Base-by-base conservation (phyloP, 2,329 filamentous ascomycete species). In the Colletotrichum aenigma region DNA sequence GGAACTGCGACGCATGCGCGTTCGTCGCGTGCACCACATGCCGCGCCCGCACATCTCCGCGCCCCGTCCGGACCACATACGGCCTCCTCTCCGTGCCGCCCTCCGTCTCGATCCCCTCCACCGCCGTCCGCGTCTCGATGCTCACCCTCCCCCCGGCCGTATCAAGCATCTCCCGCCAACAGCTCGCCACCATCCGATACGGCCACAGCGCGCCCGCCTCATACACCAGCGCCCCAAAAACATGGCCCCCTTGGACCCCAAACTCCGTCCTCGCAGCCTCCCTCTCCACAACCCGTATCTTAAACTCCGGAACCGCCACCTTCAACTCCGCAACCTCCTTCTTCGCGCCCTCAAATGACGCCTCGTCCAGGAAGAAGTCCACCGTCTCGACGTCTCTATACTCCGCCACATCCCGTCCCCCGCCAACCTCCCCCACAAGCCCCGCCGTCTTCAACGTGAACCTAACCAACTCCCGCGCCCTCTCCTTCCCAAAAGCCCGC, bases 1-100 rank as follows among this genome's bases (percentile, higher is more conserved):
- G 79, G 1, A 92, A 86, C 66, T 90, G 86, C 0, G 86, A 81
- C 0, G 88, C 85, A 77, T 89, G 89, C 7, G 84, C 89, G 76
- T 93, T 92, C 2, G 90, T 93, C 9, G 89, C 89, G 77, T 93
- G 89, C 4, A 93, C 84, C 2, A 93, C 83, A 68, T 92, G 87
- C 1, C 83, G 82, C 9, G 89, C 84, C 5, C 79, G 80, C 38
- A 92, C 83, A 0, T 56, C 77, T 3, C 89, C 90, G 8, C 87
- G 83, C 0, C 78, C 69, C 2, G 90, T 92, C 6, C 83, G 77
- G 7, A 92, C 78, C 2, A 81, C 79, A 78, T 88, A 90, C 3
- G 82, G 85, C 6, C 81, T 75, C 0, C 78, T 16, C 8, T 78
- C 52, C 1, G 78, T 72, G 2, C 64, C 58, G 3, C 71, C 48